Base-by-base conservation (phyloP, 2,329 filamentous ascomycete species). In the Clathrospora elynae region DNA sequence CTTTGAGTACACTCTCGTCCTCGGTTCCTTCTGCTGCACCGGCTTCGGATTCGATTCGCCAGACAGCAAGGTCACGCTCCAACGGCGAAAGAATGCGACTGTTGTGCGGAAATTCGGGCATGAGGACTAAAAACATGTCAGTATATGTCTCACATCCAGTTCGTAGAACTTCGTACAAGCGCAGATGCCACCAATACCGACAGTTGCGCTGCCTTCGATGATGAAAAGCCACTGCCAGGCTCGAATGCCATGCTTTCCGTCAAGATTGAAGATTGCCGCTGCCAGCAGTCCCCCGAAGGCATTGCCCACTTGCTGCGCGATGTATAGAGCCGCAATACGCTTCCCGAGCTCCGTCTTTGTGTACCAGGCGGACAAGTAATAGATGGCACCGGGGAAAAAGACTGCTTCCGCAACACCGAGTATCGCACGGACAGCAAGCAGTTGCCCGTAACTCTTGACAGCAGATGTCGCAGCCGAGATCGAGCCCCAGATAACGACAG, bases 291-390 rank as follows among this genome's bases (percentile, higher is more conserved):
- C 73, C 9, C 66, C 70, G 31, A 75, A 72, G 5, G 59, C 66
- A 31, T 63, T 69, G 3, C 69, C 67, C 6, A 72, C 49, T 13
- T 67, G 59, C 26, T 64, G 67, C 6, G 66, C 70, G 18, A 62
- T 67, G 49, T 72, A 64, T 30, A 72, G 39, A 6, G 57, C 43
- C 3, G 67, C 58, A 34, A 64, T 62, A 11, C 67, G 54, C 13
- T 62, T 57, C 7, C 62, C 62, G 18, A 70, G 52, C 35, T 70
- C 67, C 20, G 75, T 75, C 39, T 81, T 77, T 3, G 82, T 85
- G 61, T 86, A 86, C 76, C 81, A 85, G 47, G 82, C 80, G 0
- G 79, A 81, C 23, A 85, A 72, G 32, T 83, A 78, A 34, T 83
- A 74, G 11, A 84, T 72, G 0, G 79, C 79, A 24, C 83, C 83